Evolutionary conservation across 179 eudicot species (phyloP), one percentile per base, ranked within the genome.

Genomic region (Dionaea muscipula): DNA sequence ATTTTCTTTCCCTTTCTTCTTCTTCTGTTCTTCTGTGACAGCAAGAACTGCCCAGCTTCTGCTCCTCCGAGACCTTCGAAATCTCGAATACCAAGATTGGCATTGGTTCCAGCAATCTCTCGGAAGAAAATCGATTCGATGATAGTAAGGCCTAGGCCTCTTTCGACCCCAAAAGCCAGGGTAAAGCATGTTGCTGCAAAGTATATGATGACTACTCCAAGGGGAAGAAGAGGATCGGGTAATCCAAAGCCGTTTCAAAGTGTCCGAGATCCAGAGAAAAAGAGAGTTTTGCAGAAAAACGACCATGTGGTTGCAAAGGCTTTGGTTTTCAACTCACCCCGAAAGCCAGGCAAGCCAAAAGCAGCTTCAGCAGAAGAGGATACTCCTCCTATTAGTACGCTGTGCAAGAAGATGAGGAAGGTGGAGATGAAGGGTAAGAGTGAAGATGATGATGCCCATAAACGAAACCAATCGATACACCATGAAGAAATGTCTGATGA

Each of bases 51-150:
- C 72, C 96, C 91, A 54, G 68, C 61, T 61, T 77, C 96, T 47
- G 98, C 88, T 39, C 98, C 98, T 47, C 78, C 98, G 11, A 91
- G 87, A 65, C 61, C 94, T 51, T 73, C 96, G 15, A 82, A 75
- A 66, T 62, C 86, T 5, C 77, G 86, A 63, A 22, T 79, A 27
- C 73, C 94, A 37, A 84, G 72, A 67, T 56, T 82, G 59, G 84
- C 93, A 25, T 19, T 82, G 46, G 65, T 75, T 56, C 67, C 84
- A 43, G 73, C 87, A 4, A 52, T 86, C 49, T 74, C 93, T 62
- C 73, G 58, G 44, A 89, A 79, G 65, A 60, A 65, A 33, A 24
- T 51, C 17, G 68, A 59, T 33, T 61, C 53, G 37, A 61, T 58
- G 28, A 66, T 68, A 39, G 57, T 33, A 7, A 61, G 62, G 21